Evolutionary conservation across 2,329 filamentous ascomycete species (phyloP), one percentile per base, ranked within the genome.

Genomic region (Emergomyces pasteurianus): DNA sequence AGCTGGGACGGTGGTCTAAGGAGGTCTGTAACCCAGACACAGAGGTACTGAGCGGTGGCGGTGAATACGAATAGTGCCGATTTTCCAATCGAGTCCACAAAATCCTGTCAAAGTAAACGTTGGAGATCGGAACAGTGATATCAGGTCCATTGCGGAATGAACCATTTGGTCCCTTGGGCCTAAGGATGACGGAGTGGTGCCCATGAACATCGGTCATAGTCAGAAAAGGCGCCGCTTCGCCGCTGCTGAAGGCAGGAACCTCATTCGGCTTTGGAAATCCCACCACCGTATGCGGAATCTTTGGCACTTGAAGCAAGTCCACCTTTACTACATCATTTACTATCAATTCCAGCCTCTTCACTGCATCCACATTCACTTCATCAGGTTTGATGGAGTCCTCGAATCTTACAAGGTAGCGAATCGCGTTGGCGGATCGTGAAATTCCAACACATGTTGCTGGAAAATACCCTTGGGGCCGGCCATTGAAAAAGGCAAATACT

Each of bases 401-500:
- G 63, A 79, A 80, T 55, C 74, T 72, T 28, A 80, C 73, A 16
- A 73, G 69, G 65, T 80, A 79, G 36, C 76, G 77, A 43, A 66
- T 66, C 58, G 77, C 72, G 0, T 71, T 66, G 12, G 72, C 69
- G 2, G 70, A 67, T 52, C 74, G 69, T 23, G 78, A 72, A 18
- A 71, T 72, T 2, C 79, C 80, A 40, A 84, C 69, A 65, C 79
- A 86, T n/a, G 78, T 82, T 9, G 81, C 84, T 55, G 84, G 82
- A 67, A 83, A 85, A 67, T 81, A 86, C n/a, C 73, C 76, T 59
- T 78, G 77, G 55, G 75, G 78, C n/a, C 74, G 74, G 23, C 80
- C 79, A 64, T 78, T 83, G 78, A 83, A 86, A 34, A 77, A 75
- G 8, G 83, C 83, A 63, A 86, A 77, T 0, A 86, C 78, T 63